Percentiles rank a stretch among this genome's conserved stretches.
These are phyloP conservation scores for Phytomonas sp. DNA, from an alignment of 208 protist genomes.

Conservation along the genomic window DNA sequence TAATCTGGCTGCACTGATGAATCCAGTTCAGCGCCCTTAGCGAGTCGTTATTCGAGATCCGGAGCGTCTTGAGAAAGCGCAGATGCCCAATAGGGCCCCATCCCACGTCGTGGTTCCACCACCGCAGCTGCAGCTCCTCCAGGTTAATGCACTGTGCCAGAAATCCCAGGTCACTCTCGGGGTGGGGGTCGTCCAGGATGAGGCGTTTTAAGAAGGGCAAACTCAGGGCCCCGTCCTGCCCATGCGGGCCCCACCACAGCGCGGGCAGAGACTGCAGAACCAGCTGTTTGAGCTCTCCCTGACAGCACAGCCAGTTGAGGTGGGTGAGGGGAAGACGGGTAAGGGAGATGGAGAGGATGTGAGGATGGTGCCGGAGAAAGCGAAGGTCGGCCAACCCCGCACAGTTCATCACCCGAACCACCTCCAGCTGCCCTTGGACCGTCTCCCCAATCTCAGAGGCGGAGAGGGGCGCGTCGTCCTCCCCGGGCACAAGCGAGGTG, in stretches of 20 bases:
- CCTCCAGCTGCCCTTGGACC: not conserved
- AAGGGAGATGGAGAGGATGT: not conserved
- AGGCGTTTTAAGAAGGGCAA: not conserved
- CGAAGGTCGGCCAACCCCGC: not conserved
- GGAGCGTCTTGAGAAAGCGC: not conserved
- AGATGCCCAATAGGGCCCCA: not conserved
- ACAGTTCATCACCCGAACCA: not conserved
- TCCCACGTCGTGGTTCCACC: not conserved
- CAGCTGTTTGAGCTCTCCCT: not conserved
- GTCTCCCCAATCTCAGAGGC: not conserved
- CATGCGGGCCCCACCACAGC: not conserved
- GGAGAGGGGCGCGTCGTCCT: not conserved
- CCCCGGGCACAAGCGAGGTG: not conserved
- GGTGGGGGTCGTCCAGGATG: not conserved
- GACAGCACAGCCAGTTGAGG: not conserved
- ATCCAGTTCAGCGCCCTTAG: not conserved
- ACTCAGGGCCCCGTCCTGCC: not conserved
- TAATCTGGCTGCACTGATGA: not conserved
- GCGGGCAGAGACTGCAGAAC: not conserved
- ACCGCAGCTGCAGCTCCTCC: not conserved
- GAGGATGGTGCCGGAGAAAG: not conserved
- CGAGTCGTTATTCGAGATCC: not conserved
- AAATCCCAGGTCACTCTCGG: not conserved
- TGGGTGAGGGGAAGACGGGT: not conserved
- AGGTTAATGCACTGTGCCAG: not conserved